Percentiles rank a stretch among this genome's conserved stretches.
phyloP scores from a whole-genome alignment of 257 asterid genomes.

The Coffea eugenioides region DNA sequence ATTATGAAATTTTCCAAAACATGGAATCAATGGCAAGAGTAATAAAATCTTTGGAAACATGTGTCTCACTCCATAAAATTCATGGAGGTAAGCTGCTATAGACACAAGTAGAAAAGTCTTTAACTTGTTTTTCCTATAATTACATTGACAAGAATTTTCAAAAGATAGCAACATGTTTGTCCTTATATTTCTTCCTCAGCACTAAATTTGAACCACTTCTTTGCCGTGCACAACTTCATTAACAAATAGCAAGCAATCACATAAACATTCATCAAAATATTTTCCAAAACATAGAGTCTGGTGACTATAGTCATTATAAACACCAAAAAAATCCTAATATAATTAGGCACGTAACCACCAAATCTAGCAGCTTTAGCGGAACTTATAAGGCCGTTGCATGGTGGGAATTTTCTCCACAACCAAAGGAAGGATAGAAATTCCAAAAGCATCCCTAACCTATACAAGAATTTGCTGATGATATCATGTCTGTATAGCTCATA shows the following conservation, averaged over 20 bases:
- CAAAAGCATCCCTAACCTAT: constrained; percentile 61
- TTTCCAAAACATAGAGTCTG: constrained; percentile 43
- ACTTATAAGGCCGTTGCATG: constrained; percentile 48
- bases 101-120: too few species aligned
- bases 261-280: constrained; percentile 44
- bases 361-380: constrained; percentile 39
- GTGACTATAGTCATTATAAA: constrained; percentile 54
- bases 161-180: neutral
- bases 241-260: constrained; percentile 53
- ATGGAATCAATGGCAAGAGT: neutral
- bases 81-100: neutral
- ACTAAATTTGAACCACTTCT: constrained; percentile 39
- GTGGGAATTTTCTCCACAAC: constrained; percentile 43
- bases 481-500: constrained; percentile 34
- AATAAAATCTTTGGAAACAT: neutral
- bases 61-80: neutral
- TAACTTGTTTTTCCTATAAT: neutral
- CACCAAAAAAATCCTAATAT: constrained; percentile 50
- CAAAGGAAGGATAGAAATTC: constrained; percentile 58
- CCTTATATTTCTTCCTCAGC: constrained; percentile 2
- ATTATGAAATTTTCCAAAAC: too few species aligned
- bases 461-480: constrained; percentile 61
- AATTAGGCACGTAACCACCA: constrained; percentile 49
- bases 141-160: neutral
- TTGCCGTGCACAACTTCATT: constrained; percentile 48